Percentiles rank a stretch among this genome's conserved stretches.
phyloP scores from a whole-genome alignment of 441 rosid genomes.

The Daphne laureola region DNA sequence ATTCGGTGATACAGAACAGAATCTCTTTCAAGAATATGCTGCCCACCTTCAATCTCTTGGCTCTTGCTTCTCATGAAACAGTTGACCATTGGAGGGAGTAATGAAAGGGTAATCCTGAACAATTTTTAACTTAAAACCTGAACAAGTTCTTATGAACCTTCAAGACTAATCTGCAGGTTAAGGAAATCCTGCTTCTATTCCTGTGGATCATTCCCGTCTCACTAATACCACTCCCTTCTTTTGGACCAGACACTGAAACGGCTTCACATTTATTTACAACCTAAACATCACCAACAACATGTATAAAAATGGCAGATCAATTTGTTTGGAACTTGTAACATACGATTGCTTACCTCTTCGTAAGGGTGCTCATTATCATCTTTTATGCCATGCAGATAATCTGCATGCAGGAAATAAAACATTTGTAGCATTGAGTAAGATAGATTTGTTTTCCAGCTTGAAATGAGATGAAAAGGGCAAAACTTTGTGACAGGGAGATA shows the following conservation, averaged over 20 bases:
- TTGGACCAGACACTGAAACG: conserved; percentile 11
- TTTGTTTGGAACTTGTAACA: background rate
- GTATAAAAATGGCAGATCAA: background rate
- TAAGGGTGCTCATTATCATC: conserved; percentile 42
- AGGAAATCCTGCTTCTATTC: conserved; percentile 50
- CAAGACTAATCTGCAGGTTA: conserved; percentile 67
- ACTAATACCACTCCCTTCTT: conserved; percentile 13
- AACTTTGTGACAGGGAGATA: background rate
- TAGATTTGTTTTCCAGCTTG: background rate
- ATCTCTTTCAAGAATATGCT: no score
- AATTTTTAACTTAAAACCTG: conserved; percentile 52
- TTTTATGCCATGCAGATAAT: conserved; percentile 73
- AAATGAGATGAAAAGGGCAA: background rate
- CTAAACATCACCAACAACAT: conserved; percentile 19
- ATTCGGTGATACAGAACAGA: no score
- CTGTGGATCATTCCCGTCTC: conserved; percentile 34
- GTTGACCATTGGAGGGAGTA: no score
- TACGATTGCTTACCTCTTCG: conserved; percentile 32
- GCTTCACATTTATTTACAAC: conserved; percentile 47
- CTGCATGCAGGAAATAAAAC: conserved; percentile 24
- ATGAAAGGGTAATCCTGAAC: no score
- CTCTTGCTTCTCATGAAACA: no score
- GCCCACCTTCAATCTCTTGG: no score
- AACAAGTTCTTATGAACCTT: conserved; percentile 77
- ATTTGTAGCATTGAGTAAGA: background rate